Conservation (phyloP, 352 stramenopile species). For the Phytophthora idaei region DNA sequence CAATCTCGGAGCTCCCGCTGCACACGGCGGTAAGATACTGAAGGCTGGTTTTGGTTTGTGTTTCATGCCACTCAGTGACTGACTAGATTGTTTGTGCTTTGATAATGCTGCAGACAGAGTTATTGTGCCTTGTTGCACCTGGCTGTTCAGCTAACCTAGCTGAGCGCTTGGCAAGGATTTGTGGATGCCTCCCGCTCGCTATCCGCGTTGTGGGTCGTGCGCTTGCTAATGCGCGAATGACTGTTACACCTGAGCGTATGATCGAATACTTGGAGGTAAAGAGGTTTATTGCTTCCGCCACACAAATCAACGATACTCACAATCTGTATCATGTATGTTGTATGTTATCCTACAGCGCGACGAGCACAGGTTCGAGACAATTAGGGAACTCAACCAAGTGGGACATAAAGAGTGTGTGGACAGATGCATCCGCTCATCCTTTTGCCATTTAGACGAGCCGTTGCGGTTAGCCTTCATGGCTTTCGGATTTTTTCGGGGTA, state of each 20-base stretch:
- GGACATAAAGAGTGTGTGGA: constrained; percentile 82
- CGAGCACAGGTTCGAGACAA: constrained; percentile 73
- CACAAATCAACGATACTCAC: not conserved
- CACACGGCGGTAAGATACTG: constrained; percentile 57
- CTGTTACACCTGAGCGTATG: constrained; percentile 77
- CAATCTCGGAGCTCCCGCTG: constrained; percentile 72
- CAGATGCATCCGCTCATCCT: constrained; percentile 82
- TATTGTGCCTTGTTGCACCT: constrained; percentile 70
- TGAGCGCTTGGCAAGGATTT: constrained; percentile 71
- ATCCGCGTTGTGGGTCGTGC: constrained; percentile 80
- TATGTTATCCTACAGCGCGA: constrained; percentile 45
- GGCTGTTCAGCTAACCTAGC: constrained; percentile 66
- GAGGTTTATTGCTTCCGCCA: not conserved
- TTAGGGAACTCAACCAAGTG: constrained; percentile 76
- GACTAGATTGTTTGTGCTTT: not conserved
- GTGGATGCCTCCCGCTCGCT: constrained; percentile 78
- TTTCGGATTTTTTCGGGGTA: constrained; percentile 82
- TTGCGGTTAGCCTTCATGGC: constrained; percentile 84
- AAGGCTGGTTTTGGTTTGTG: not conserved
- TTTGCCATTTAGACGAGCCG: constrained; percentile 74
- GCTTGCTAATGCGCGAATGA: constrained; percentile 76
- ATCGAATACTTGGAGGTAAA: constrained; percentile 78
- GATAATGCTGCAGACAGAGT: constrained; percentile 49
- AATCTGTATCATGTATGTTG: not conserved
- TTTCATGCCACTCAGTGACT: constrained; percentile 1